Conservation (phyloP, 768 basidiomycete genomes). For the Favolaschia claudopus region DNA sequence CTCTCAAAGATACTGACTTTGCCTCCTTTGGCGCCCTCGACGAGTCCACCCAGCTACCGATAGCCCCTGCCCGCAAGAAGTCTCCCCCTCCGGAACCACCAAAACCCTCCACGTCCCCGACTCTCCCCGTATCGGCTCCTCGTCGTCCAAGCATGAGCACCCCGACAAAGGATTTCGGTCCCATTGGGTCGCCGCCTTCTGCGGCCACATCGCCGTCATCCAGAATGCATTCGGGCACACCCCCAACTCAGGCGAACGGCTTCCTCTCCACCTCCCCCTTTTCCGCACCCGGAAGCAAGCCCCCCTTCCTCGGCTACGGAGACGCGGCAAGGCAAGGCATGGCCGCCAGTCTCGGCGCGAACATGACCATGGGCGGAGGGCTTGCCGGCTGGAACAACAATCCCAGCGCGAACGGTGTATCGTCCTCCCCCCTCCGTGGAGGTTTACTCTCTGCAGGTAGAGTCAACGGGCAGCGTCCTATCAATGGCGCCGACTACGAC, state of each 20-base stretch:
- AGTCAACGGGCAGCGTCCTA: slow-evolving; percentile 26
- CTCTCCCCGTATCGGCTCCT: slow-evolving; percentile 65
- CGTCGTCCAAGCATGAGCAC: slow-evolving; percentile 51
- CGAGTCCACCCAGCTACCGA: slow-evolving; percentile 57
- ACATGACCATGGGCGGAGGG: slow-evolving; percentile 56
- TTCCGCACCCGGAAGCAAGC: slow-evolving; percentile 74
- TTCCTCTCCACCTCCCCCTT: slow-evolving; percentile 74
- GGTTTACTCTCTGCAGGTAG: slow-evolving; percentile 23
- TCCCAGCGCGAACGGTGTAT: slow-evolving; percentile 1
- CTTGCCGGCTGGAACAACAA: slow-evolving; percentile 47
- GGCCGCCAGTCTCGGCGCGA: slow-evolving; percentile 69
- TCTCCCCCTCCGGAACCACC: slow-evolving; percentile 27
- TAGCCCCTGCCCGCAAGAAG: slow-evolving; percentile 51
- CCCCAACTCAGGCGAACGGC: slow-evolving; percentile 37
- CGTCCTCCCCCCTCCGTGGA: slow-evolving; percentile 15
- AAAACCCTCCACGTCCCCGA: slow-evolving; percentile 50
- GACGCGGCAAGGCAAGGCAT: slow-evolving; percentile 52
- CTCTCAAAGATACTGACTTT: slow-evolving; percentile 79
- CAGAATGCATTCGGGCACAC: slow-evolving; percentile 39
- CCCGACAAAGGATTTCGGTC: slow-evolving; percentile 70
- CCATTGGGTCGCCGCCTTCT: slow-evolving; percentile 82
- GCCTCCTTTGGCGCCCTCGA: slow-evolving; percentile 73
- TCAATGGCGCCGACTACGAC: slow-evolving; percentile 39
- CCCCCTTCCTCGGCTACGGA: slow-evolving; percentile 55
- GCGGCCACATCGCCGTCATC: slow-evolving; percentile 33